Conservation (phyloP, 106 monocot species). For the Dioscorea zingiberensis region DNA sequence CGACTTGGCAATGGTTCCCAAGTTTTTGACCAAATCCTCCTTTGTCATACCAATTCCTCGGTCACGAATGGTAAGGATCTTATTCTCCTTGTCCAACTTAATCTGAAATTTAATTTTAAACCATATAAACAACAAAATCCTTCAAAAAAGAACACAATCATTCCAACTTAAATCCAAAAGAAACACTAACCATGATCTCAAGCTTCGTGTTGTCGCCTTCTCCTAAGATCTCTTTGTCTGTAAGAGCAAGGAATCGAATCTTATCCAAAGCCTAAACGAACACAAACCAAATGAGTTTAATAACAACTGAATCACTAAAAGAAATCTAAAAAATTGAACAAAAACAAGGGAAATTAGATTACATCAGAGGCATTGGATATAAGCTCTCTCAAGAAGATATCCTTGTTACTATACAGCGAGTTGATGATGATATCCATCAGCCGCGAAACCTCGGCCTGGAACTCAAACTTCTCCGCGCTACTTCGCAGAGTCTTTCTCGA, state of each 20-base stretch:
- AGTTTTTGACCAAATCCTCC: conserved; percentile 93
- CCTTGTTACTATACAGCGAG: conserved; percentile 86
- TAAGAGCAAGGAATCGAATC: conserved; percentile 90
- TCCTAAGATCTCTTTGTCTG: conserved; percentile 86
- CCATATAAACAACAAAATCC: too few species aligned
- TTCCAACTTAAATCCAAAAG: neutral
- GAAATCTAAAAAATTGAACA: neutral
- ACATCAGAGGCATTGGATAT: conserved; percentile 90
- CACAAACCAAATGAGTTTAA: neutral
- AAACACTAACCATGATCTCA: conserved; percentile 65
- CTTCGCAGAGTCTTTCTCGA: conserved; percentile 49
- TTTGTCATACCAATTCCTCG: conserved; percentile 99
- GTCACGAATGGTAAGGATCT: conserved; percentile 78
- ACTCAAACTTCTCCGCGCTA: conserved; percentile 73
- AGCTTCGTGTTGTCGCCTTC: conserved; percentile 94
- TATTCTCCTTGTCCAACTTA: conserved; percentile 94
- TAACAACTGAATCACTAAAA: neutral
- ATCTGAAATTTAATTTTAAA: conserved; percentile 36
- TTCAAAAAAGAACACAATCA: neutral
- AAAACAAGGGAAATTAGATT: neutral
- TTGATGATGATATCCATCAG: conserved; percentile 86
- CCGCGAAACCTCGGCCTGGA: conserved; percentile 81
- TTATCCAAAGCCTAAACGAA: conserved; percentile 83
- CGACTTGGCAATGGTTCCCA: conserved; percentile 97
- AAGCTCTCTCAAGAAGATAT: conserved; percentile 78